Evolutionary conservation across 306 rosid genomes (phyloP), one percentile per base, ranked within the genome.

Genomic region (Mimosa pudica): DNA sequence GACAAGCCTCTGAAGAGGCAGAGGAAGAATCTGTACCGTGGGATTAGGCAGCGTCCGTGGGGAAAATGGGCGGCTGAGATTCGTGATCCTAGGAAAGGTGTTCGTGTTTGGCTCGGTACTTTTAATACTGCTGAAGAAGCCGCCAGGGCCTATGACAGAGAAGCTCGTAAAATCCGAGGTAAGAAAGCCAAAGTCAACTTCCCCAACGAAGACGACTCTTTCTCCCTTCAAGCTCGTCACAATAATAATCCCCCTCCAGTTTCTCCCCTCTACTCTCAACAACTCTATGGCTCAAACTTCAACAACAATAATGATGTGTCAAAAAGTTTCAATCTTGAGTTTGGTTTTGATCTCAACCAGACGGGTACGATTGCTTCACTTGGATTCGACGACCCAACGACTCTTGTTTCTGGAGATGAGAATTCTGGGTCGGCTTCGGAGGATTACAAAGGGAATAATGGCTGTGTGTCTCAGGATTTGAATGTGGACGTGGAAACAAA

Each of bases 11-110:
- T 74, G 70, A 92, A 92, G 80, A 85, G 89, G 81, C 92, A 87
- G 83, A 88, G 98, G 91, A 94, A 92, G 86, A 94, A 92, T 48
- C 89, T 90, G 2, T 94, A 91, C 89, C 76, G 97, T 81, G 98
- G 98, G 35, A 94, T 91, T 32, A 92, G 98, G 36, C 98, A 88
- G 73, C 98, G 98, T 16, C 97, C 97, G 0, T 94, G 97, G 98
- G 97, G 97, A 0, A 94, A 94, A 91, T 94, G 98, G 97, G 98
- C 97, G 0, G 92, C 97, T 0, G 97, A 94, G 90, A 94, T 94
- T 64, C 97, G 97, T 33, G 98, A 94, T 45, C 98, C 98, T 0
- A 80, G 97, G 41, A 94, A 94, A 86, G 98, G 97, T 7, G 91
- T 89, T 70, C 97, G 98, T 3, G 98, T 94, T 64, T 92, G 97